Evolutionary conservation across 2,329 filamentous ascomycete genomes (phyloP).

Genomic region (Xylariaceae sp.): DNA sequence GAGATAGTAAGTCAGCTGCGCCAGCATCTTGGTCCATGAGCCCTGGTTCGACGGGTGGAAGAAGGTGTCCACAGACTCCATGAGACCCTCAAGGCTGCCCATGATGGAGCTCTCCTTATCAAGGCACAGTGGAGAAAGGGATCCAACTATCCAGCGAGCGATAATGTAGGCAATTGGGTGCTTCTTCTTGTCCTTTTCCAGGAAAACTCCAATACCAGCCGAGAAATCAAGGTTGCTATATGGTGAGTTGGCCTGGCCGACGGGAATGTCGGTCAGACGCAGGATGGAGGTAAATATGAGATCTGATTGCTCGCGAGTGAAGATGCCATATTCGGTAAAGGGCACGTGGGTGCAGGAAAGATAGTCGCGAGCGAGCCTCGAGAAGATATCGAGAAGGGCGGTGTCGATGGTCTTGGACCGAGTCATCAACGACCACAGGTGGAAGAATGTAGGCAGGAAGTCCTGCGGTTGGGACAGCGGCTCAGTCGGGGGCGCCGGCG

Average conservation of each 20-base stretch:
- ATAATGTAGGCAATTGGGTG: slow-evolving; percentile 89
- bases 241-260: slow-evolving; percentile 89
- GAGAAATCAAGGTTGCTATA: slow-evolving; percentile 81
- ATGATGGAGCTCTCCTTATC: slow-evolving; percentile 73
- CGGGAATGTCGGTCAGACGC: slow-evolving; percentile 86
- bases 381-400: slow-evolving; percentile 83
- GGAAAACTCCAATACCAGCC: slow-evolving; percentile 72
- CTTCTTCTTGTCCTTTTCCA: slow-evolving; percentile 90
- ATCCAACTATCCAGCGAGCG: slow-evolving; percentile 88
- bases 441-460: slow-evolving; percentile 90
- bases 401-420: slow-evolving; percentile 82
- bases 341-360: slow-evolving; percentile 66
- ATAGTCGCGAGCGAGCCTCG: slow-evolving; percentile 77
- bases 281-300: slow-evolving; percentile 88
- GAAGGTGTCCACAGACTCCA: slow-evolving; percentile 95
- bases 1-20: slow-evolving; percentile 85
- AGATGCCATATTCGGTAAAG: slow-evolving; percentile 83
- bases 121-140: slow-evolving; percentile 76
- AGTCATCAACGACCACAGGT: slow-evolving; percentile 89
- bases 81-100: slow-evolving; percentile 77
- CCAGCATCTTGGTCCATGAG: slow-evolving; percentile 79
- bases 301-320: slow-evolving; percentile 84
- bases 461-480: slow-evolving; percentile 76
- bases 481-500: slow-evolving; percentile 63
- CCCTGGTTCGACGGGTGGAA: slow-evolving; percentile 98